Evolutionary conservation across 75 land plant species (phyloP).

Genomic region (Pinus albicaulis): DNA sequence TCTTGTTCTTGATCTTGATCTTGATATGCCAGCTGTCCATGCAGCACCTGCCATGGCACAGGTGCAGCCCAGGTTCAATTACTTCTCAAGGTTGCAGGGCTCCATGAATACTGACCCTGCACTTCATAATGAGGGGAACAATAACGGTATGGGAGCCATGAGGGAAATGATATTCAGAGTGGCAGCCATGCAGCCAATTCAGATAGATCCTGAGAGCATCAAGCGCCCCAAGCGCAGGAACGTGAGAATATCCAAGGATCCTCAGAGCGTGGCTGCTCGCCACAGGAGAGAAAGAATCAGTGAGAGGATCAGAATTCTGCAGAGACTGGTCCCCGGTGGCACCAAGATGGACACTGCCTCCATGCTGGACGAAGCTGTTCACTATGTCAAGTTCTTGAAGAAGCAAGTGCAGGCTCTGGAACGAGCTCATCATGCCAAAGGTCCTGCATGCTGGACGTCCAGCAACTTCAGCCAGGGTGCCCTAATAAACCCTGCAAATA

Average conservation of each 20-base stretch:
- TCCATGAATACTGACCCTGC: not conserved
- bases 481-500: too few relatives aligned
- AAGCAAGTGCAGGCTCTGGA: too few relatives aligned
- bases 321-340: constrained; percentile 66
- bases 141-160: constrained; percentile 42
- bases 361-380: constrained; percentile 84
- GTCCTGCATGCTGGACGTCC: too few relatives aligned
- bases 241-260: constrained; percentile 69
- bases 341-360: constrained; percentile 85
- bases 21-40: not conserved
- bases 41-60: not conserved
- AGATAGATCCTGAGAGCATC: constrained; percentile 55
- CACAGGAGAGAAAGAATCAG: constrained; percentile 68
- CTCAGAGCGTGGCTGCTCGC: constrained; percentile 79
- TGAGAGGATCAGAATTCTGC: constrained; percentile 57
- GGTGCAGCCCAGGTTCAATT: not conserved
- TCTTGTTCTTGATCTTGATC: too few relatives aligned
- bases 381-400: constrained; percentile 67
- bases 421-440: too few relatives aligned
- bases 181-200: constrained; percentile 65
- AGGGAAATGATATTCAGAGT: constrained; percentile 71
- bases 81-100: not conserved
- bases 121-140: too few relatives aligned
- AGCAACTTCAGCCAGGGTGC: too few relatives aligned
- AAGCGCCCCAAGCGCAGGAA: constrained; percentile 69